Conservation (phyloP, 768 basidiomycete genomes). For the Pleurotus pulmonarius region DNA sequence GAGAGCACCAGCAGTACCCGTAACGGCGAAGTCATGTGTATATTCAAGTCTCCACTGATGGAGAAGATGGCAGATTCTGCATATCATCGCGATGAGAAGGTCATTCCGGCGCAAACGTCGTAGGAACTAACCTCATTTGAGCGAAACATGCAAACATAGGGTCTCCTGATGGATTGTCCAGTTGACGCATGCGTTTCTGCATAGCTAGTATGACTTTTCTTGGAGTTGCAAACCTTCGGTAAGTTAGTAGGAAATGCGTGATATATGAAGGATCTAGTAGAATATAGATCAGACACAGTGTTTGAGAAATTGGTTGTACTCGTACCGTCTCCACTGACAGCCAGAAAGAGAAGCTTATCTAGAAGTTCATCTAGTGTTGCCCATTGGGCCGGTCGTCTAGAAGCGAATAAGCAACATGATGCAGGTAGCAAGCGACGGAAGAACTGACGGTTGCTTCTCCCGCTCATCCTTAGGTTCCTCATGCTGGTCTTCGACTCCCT, state of each 20-base stretch:
- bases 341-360: slow-evolving; percentile 78
- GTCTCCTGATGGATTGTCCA: slow-evolving; percentile 70
- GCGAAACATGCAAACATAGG: slow-evolving; percentile 86
- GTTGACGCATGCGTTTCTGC: slow-evolving; percentile 80
- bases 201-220: slow-evolving; percentile 79
- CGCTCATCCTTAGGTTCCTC: slow-evolving; percentile 29
- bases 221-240: slow-evolving; percentile 78
- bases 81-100: not conserved
- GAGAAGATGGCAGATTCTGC: slow-evolving; percentile 75
- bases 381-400: slow-evolving; percentile 60
- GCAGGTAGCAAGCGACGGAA: not conserved
- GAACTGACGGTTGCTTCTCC: slow-evolving; percentile 52
- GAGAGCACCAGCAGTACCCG: slow-evolving; percentile 68
- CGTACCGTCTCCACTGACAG: slow-evolving; percentile 80
- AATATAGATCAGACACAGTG: slow-evolving; percentile 7
- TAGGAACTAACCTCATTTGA: slow-evolving; percentile 67
- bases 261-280: slow-evolving; percentile 69
- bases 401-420: slow-evolving; percentile 7
- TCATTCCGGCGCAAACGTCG: slow-evolving; percentile 1
- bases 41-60: slow-evolving; percentile 77
- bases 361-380: slow-evolving; percentile 75
- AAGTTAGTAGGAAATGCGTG: slow-evolving; percentile 78
- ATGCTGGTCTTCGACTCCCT: slow-evolving; percentile 17
- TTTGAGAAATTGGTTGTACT: not conserved
- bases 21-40: slow-evolving; percentile 76